These are phyloP conservation scores for Wolfiporia cocos DNA, from an alignment of 1,284 basidiomycete species.

Conservation along the genomic window DNA sequence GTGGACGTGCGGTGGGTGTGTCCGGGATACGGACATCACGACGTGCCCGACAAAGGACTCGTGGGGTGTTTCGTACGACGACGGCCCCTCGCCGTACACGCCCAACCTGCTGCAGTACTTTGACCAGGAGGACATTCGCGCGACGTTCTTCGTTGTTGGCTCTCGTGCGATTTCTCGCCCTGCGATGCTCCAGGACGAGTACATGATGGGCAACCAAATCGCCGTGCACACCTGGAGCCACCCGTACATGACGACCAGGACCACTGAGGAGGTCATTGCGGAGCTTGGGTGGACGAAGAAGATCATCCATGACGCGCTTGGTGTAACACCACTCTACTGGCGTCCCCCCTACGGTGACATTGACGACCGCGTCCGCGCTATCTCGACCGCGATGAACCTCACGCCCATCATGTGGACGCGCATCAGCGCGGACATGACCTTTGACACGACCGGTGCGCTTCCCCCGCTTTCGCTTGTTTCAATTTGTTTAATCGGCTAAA, in stretches of 20 bases:
- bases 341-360: slow-evolving; percentile 67
- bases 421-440: slow-evolving; percentile 47
- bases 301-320: slow-evolving; percentile 73
- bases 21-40: slow-evolving; percentile 60
- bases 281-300: slow-evolving; percentile 87
- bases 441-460: slow-evolving; percentile 57
- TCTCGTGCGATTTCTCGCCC: slow-evolving; percentile 66
- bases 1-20: slow-evolving; percentile 87
- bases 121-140: slow-evolving; percentile 59
- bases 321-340: slow-evolving; percentile 64
- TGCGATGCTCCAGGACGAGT: slow-evolving; percentile 62
- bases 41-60: slow-evolving; percentile 67
- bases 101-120: slow-evolving; percentile 70
- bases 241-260: slow-evolving; percentile 62
- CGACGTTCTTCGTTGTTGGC: slow-evolving; percentile 87
- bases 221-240: slow-evolving; percentile 70
- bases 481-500: no score
- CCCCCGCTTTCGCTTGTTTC: not conserved
- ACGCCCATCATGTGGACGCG: slow-evolving; percentile 67
- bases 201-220: slow-evolving; percentile 67
- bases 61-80: slow-evolving; percentile 73
- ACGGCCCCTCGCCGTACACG: slow-evolving; percentile 79
- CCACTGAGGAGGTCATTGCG: slow-evolving; percentile 82
- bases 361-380: slow-evolving; percentile 78
- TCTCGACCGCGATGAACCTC: slow-evolving; percentile 64